Base-by-base conservation (phyloP, 768 basidiomycete genomes). In the Daedaleopsis nitida region DNA sequence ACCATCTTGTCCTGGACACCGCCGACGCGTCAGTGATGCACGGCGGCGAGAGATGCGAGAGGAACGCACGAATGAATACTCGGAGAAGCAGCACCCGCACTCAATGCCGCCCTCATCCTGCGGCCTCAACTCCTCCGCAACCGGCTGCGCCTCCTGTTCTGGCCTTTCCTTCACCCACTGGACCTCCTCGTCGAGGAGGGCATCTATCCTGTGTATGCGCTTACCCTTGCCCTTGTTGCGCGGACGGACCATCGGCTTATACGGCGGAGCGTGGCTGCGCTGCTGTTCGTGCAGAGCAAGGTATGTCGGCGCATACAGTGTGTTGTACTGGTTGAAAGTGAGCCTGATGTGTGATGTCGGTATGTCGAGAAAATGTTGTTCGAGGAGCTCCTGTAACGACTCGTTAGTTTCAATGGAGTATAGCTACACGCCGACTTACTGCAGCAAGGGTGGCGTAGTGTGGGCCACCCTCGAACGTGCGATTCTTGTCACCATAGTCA, bases 1-100 rank as follows among this genome's bases (percentile, higher is more conserved):
- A 92, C 80, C 87, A 95, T 90, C 66, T 89, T 86, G 43, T 84
- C 83, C 92, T 96, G 68, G 21, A 55, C 39, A 44, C 12, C 45
- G 58, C 27, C 12, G 6, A 10, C 59, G 42, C 24, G 68, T 38
- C 55, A 50, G 19, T 7, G 47, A 27, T 17, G 8, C n/a, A 35
- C 9, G 39, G 32, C 37, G 39, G 38, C 24, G 52, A 10, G 12
- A 16, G 27, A 32, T 50, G 32, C 39, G 24, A 16, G 5, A 7
- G 19, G 27, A n/a, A 77, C 91, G 58, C 71, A 92, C 91, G 73
- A 91, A 88, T 5, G 86, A 72, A 62, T 87, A 91, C 13, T 75
- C 79, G 5, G 83, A 75, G 69, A 94, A 96, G 73, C 94, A 97
- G 68, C 94, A 96, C 13, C 89, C 90, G 67, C 94, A 96, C 67